Evolutionary conservation across 768 basidiomycete species (phyloP).

Genomic region (Coprinopsis sp.): DNA sequence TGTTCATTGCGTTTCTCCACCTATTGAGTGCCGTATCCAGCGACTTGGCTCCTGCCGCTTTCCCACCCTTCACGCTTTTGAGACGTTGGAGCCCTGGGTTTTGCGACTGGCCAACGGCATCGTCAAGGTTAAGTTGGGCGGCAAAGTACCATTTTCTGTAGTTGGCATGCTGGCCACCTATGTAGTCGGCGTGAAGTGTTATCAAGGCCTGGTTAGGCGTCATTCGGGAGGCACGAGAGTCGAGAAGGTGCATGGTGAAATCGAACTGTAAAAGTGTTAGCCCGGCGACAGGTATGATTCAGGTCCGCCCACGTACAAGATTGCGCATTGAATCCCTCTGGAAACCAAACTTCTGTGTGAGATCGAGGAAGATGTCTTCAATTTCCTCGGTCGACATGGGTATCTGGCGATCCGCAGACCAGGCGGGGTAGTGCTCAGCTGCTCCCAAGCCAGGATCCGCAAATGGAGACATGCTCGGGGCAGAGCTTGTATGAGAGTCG

Average conservation of each 20-base stretch:
- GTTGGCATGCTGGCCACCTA: constrained; percentile 97
- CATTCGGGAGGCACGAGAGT: constrained; percentile 98
- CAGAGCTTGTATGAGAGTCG: constrained; percentile 52
- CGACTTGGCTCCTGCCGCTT: constrained; percentile 59
- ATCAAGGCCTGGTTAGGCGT: constrained; percentile 92
- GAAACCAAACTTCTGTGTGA: constrained; percentile 98
- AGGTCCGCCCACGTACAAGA: constrained; percentile 55
- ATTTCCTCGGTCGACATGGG: constrained; percentile 98
- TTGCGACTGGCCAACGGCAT: constrained; percentile 92
- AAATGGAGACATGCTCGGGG: constrained; percentile 55
- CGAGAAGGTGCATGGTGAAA: constrained; percentile 96
- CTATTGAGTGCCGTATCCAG: constrained; percentile 91
- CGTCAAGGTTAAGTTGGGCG: constrained; percentile 97
- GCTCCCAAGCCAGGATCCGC: constrained; percentile 48
- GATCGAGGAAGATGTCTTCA: constrained; percentile 96
- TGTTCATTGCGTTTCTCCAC: constrained; percentile 98
- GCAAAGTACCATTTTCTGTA: constrained; percentile 99
- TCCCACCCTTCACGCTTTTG: constrained; percentile 68
- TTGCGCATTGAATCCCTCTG: constrained; percentile 95
- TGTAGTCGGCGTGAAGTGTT: constrained; percentile 97
- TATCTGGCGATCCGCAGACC: constrained; percentile 88
- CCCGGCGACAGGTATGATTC: constrained; percentile 6
- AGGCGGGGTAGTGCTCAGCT: constrained; percentile 85
- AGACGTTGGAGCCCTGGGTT: constrained; percentile 91
- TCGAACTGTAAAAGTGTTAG: constrained; percentile 61